These are phyloP conservation scores for Leishmania aethiopica DNA, from an alignment of 208 protist species.

Conservation along the genomic window DNA sequence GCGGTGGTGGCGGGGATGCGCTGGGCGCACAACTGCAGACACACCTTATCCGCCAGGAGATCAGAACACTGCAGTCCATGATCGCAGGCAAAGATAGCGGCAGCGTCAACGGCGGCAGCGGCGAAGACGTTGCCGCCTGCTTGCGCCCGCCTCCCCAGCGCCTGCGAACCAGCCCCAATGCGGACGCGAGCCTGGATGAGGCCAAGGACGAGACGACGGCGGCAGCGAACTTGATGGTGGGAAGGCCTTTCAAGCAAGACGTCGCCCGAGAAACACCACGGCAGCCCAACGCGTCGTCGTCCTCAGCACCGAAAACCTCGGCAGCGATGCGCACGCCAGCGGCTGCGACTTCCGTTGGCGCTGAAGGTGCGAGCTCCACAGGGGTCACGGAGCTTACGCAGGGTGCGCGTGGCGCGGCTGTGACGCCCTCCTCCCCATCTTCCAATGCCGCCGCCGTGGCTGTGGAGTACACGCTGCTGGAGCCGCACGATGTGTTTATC, in stretches of 20 bases:
- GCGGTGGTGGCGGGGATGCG: not conserved
- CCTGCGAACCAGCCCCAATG: not conserved
- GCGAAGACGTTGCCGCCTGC: not conserved
- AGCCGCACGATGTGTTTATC: constrained; percentile 45
- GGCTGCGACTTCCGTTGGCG: not conserved
- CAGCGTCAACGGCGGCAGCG: not conserved
- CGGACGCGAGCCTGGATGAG: not conserved
- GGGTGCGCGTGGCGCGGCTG: not conserved
- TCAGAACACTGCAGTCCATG: constrained; percentile 10
- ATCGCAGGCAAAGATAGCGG: not conserved
- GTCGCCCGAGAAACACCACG: not conserved
- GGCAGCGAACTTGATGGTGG: not conserved
- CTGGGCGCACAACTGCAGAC: constrained; percentile 6
- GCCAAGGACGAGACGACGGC: not conserved
- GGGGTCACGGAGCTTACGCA: not conserved
- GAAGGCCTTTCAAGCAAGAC: not conserved
- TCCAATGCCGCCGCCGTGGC: not conserved
- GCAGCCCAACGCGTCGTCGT: not conserved
- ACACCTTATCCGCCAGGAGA: constrained; percentile 13
- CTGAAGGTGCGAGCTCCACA: not conserved
- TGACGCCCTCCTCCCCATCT: not conserved
- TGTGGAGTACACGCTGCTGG: constrained; percentile 24
- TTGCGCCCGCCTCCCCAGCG: not conserved
- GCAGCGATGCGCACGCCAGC: not conserved
- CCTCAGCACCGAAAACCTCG: not conserved